A percentile compares a stretch with the other conserved stretches of the same genome.
These are phyloP conservation scores for Moesziomyces aphidis DNA, from an alignment of 1,284 basidiomycete species.

Conservation along the genomic window DNA sequence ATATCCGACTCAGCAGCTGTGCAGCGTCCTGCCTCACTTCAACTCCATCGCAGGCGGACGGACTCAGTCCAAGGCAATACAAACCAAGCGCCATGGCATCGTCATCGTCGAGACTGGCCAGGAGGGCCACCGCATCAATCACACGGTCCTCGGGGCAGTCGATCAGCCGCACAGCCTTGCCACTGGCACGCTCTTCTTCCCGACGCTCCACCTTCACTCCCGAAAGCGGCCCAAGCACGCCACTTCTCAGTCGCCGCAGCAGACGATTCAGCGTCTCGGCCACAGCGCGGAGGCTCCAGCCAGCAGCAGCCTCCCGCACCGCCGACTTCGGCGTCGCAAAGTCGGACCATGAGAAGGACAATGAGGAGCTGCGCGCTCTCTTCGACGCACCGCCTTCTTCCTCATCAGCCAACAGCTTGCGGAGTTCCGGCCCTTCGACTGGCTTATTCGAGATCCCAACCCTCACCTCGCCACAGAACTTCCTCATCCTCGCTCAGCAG, in stretches of 20 bases:
- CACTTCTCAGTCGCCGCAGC: not conserved
- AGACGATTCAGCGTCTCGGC: slow-evolving; percentile 11
- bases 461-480: slow-evolving; percentile 52
- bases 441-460: slow-evolving; percentile 61
- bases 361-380: slow-evolving; percentile 40
- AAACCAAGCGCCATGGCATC: slow-evolving; percentile 2
- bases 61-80: not conserved
- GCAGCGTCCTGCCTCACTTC: too few relatives aligned
- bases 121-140: slow-evolving; percentile 16
- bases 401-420: slow-evolving; percentile 22
- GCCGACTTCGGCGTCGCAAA: not conserved
- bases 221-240: not conserved
- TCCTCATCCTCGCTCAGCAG: slow-evolving; percentile 56
- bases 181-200: slow-evolving; percentile 3
- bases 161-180: slow-evolving; percentile 3
- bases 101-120: slow-evolving; percentile 16
- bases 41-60: too few relatives aligned
- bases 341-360: slow-evolving; percentile 48
- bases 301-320: slow-evolving; percentile 10
- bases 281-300: slow-evolving; percentile 13
- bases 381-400: slow-evolving; percentile 53
- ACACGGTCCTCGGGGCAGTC: slow-evolving; percentile 17
- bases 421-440: slow-evolving; percentile 28
- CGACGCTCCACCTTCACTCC: not conserved
- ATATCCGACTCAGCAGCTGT: not conserved